Evolutionary conservation across 1,284 basidiomycete genomes (phyloP), one percentile per base, ranked within the genome.

Genomic region (Erythrobasidium hasegawianum): DNA sequence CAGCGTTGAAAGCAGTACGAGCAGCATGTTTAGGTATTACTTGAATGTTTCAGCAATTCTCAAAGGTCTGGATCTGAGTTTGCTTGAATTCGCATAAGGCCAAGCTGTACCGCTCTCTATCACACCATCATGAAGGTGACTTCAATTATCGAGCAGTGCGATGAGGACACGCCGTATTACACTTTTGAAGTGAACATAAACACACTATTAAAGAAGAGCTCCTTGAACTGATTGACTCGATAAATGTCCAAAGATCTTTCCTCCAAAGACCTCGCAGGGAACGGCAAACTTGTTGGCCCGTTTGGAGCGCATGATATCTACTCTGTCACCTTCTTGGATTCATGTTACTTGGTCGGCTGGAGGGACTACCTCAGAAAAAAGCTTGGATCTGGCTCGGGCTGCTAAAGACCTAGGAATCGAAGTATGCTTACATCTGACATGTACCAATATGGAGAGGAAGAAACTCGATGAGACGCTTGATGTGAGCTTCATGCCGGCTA

Each of bases 211-310:
- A 3, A 1, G 38, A 50, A 45, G n/a, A n/a, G 8, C 54, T 14
- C 20, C 7, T 29, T 45, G 38, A 20, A 53, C 45, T 47, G 27
- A 41, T 11, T 39, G 22, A 18, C 22, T 24, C 41, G 50, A 18
- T 11, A 22, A 13, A 14, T 47, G 22, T 47, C 11, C 33, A 52
- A 50, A 72, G 71, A 69, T 73, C 54, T 75, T 75, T 59, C 74
- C 72, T 10, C 68, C 74, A 45, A 69, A 72, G 55, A 72, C 69
- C 9, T 53, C 58, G 33, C 71, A 93, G 89, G 92, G 92, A 72
- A 81, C 95, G 29, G 89, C 94, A 85, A 97, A 97, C 77, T 81
- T 97, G 29, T 81, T 92, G 68, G 95, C 97, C 79, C 92, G 95
- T 75, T 95, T 97, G 79, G 93, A 97, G 79, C 90, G 96, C 72